phyloP scores from a whole-genome alignment of 2,329 filamentous ascomycete species.

The Blastomyces silverae region DNA sequence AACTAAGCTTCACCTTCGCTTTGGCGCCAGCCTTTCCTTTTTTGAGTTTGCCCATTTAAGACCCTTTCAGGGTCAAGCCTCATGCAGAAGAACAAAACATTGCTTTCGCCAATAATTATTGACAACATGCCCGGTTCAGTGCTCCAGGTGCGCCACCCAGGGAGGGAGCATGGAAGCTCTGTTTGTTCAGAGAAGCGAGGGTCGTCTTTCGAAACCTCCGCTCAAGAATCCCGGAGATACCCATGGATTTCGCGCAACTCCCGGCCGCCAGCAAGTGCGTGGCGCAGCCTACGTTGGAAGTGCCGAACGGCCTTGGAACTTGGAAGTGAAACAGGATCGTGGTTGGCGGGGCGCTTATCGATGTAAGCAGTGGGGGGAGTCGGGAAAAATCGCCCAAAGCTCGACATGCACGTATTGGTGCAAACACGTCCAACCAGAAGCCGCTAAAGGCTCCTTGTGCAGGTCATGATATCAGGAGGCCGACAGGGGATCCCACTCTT shows the following conservation, averaged over 20 bases:
- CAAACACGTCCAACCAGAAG: neutral
- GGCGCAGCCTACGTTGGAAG: neutral
- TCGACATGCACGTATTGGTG: neutral
- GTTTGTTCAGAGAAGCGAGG: neutral
- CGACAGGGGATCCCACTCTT: neutral
- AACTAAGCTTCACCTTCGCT: neutral
- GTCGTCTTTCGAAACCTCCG: neutral
- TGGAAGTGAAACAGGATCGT: neutral
- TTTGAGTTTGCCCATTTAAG: neutral
- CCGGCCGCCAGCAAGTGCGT: neutral
- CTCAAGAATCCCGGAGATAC: neutral
- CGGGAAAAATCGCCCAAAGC: neutral
- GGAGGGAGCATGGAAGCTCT: too few species aligned
- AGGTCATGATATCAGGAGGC: too few species aligned
- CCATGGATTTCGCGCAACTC: neutral
- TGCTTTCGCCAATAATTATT: neutral
- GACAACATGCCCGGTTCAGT: neutral
- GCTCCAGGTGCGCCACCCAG: neutral
- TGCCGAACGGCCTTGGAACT: neutral
- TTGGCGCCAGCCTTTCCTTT: too few species aligned
- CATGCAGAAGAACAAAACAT: neutral
- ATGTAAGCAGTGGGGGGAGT: neutral
- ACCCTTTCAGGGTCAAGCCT: neutral
- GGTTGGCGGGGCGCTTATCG: neutral
- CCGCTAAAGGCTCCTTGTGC: neutral